Evolutionary conservation across 306 rosid genomes (phyloP).

Genomic region (Ochetophila trinervis): DNA sequence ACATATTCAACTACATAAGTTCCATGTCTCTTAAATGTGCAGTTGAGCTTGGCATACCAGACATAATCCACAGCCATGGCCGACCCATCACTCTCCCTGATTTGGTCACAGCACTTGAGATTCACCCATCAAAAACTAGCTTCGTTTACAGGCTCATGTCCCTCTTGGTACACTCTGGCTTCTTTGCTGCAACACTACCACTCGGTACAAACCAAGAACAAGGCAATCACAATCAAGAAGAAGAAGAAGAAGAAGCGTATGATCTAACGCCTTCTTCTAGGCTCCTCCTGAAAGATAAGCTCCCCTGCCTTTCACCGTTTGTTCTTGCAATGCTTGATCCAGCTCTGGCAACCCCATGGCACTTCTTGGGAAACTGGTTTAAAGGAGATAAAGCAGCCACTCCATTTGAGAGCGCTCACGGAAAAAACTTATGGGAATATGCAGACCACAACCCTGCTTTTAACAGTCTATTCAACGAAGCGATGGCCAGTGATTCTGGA

Average conservation of each 20-base stretch:
- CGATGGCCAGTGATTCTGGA: conserved; percentile 43
- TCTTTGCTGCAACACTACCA: conserved; percentile 26
- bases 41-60: conserved; percentile 44
- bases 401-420: conserved; percentile 35
- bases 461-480: conserved; percentile 22
- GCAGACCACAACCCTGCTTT: conserved; percentile 17
- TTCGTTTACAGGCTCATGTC: conserved; percentile 34
- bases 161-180: conserved; percentile 37
- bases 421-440: conserved; percentile 35
- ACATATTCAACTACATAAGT: conserved; percentile 26
- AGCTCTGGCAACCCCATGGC: conserved; percentile 22
- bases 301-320: conserved; percentile 11
- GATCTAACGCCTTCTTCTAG: conserved; percentile 45
- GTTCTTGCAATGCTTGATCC: conserved; percentile 17
- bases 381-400: background rate
- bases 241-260: conserved; percentile 30
- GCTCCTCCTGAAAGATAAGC: conserved; percentile 35
- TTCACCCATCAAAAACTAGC: conserved; percentile 26
- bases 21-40: conserved; percentile 49
- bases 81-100: conserved; percentile 43
- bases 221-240: background rate
- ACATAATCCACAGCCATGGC: conserved; percentile 42
- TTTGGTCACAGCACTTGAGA: conserved; percentile 34
- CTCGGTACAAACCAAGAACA: background rate
- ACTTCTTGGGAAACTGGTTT: conserved; percentile 34